These are phyloP conservation scores for Fraxinus dipetala DNA, from an alignment of 305 asterid genomes.

Conservation along the genomic window DNA sequence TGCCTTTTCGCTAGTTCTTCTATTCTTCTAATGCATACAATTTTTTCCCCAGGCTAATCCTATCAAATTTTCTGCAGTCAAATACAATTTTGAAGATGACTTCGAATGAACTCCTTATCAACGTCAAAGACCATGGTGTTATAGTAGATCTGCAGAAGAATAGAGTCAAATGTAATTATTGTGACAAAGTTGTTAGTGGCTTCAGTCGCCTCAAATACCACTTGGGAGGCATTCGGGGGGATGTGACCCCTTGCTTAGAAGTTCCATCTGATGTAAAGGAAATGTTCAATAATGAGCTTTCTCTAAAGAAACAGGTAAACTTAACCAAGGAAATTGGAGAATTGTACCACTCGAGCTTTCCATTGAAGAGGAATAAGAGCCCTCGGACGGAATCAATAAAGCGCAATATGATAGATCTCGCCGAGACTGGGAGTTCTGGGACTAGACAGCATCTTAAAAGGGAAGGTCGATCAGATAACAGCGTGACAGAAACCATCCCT, in stretches of 20 bases:
- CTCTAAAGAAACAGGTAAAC: constrained; percentile 22
- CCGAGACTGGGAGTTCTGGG: constrained; percentile 6
- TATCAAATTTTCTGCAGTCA: neutral
- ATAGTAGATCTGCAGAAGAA: constrained; percentile 22
- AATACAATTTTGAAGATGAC: neutral
- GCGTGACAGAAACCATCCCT: constrained; percentile 10
- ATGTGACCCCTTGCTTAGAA: constrained; percentile 22
- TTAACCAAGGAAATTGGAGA: constrained; percentile 18
- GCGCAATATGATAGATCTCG: neutral
- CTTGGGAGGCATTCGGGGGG: constrained; percentile 30
- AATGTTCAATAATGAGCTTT: constrained; percentile 23
- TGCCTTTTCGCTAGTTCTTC: neutral
- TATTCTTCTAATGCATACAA: neutral
- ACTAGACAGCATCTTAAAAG: constrained; percentile 1
- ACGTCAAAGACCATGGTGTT: constrained; percentile 21
- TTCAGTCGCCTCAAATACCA: constrained; percentile 23
- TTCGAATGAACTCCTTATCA: neutral
- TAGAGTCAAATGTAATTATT: constrained; percentile 20
- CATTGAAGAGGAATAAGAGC: constrained; percentile 28
- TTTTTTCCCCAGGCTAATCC: neutral
- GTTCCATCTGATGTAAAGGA: constrained; percentile 20
- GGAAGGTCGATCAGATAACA: constrained; percentile 5
- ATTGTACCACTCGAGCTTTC: constrained; percentile 20
- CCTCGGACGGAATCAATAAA: neutral
- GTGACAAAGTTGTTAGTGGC: constrained; percentile 28